These are phyloP conservation scores for Aspergillus sp. DNA, from an alignment of 2,329 filamentous ascomycete genomes.

Conservation along the genomic window DNA sequence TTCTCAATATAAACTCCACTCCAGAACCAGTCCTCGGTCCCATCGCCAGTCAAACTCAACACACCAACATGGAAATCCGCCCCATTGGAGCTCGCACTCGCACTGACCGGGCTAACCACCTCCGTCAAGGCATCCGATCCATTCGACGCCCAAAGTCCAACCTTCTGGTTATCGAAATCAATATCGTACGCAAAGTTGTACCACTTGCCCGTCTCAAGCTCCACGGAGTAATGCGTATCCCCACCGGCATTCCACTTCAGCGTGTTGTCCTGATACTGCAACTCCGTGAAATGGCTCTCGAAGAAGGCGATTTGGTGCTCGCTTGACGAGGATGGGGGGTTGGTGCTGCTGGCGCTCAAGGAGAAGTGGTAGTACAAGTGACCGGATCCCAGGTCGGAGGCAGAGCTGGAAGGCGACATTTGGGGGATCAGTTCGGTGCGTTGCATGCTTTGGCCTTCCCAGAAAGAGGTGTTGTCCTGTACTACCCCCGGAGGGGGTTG, in stretches of 20 bases:
- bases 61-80: slow-evolving; percentile 74
- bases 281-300: slow-evolving; percentile 70
- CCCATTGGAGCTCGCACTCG: slow-evolving; percentile 65
- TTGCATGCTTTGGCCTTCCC: slow-evolving; percentile 73
- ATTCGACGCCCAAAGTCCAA: slow-evolving; percentile 71
- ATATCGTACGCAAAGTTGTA: slow-evolving; percentile 77
- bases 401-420: slow-evolving; percentile 45
- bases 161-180: slow-evolving; percentile 63
- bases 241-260: slow-evolving; percentile 67
- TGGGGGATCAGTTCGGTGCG: slow-evolving; percentile 74
- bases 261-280: slow-evolving; percentile 65
- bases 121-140: slow-evolving; percentile 59
- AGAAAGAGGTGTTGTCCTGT: slow-evolving; percentile 54
- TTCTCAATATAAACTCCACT: slow-evolving; percentile 71
- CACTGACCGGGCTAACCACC: slow-evolving; percentile 62
- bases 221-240: slow-evolving; percentile 57
- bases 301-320: slow-evolving; percentile 69
- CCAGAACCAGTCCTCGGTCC: slow-evolving; percentile 71
- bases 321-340: slow-evolving; percentile 62
- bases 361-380: slow-evolving; percentile 74
- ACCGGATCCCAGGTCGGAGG: slow-evolving; percentile 64
- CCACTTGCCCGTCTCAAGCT: slow-evolving; percentile 66
- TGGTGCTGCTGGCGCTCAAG: slow-evolving; percentile 60
- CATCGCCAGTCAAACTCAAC: slow-evolving; percentile 60
- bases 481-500: background rate